These are phyloP conservation scores for Leccinum fuscescens DNA, from an alignment of 1,284 basidiomycete species.

Conservation along the genomic window DNA sequence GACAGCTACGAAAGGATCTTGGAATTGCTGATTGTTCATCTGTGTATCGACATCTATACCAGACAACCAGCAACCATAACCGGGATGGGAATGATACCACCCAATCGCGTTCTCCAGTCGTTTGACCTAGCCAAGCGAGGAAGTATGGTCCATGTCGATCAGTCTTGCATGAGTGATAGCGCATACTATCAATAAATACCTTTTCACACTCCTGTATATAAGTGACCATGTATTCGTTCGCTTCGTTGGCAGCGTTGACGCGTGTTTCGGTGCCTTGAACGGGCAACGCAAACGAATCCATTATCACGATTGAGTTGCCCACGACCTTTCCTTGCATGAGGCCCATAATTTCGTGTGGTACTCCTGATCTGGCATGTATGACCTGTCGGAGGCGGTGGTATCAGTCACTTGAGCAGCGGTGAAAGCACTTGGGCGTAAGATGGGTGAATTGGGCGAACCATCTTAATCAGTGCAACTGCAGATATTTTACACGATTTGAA, in stretches of 20 bases:
- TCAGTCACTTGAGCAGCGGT: not conserved
- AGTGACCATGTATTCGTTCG: conserved; percentile 98
- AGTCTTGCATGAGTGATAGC: not conserved
- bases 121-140: conserved; percentile 54
- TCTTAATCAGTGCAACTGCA: conserved; percentile 95
- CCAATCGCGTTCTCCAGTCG: conserved; percentile 89
- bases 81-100: conserved; percentile 99
- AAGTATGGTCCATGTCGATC: not conserved
- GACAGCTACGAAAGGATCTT: conserved; percentile 96
- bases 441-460: conserved; percentile 55
- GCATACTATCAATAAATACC: conserved; percentile 40
- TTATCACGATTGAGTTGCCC: conserved; percentile 82
- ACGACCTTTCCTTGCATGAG: conserved; percentile 97
- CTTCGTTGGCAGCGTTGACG: conserved; percentile 95
- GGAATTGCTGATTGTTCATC: conserved; percentile 90
- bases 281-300: conserved; percentile 95
- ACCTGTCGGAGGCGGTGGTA: conserved; percentile 51
- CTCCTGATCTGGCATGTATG: conserved; percentile 96
- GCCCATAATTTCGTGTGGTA: conserved; percentile 98
- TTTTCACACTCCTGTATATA: conserved; percentile 80
- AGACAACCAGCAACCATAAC: conserved; percentile 96
- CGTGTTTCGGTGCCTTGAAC: conserved; percentile 99
- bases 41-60: conserved; percentile 97
- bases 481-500: conserved; percentile 96
- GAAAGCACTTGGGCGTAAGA: not conserved